Percentiles rank a stretch among this genome's conserved stretches.
Evolutionary conservation across 192 early-diverging fungal genomes (phyloP).

Genomic region (Nowakowskiella sp.): DNA sequence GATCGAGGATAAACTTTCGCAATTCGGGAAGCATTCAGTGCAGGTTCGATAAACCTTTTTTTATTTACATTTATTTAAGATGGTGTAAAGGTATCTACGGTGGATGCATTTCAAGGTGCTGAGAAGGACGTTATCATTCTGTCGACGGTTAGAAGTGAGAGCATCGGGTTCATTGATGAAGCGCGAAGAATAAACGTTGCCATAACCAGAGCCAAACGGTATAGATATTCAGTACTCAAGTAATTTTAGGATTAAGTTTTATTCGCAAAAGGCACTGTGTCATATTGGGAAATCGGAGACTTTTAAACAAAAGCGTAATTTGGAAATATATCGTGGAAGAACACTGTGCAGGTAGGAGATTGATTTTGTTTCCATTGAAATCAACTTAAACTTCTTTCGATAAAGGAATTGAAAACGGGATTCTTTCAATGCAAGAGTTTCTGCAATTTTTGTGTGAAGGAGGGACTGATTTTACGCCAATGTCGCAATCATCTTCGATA

Average conservation of each 20-base stretch:
- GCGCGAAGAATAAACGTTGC: slow-evolving; percentile 65
- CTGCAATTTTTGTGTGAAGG: too few relatives aligned
- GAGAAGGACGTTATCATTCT: slow-evolving; percentile 71
- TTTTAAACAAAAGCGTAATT: slow-evolving; percentile 20
- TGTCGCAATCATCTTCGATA: too few relatives aligned
- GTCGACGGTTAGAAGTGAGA: slow-evolving; percentile 50
- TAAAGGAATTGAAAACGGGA: too few relatives aligned
- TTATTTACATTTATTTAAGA: slow-evolving; percentile 1
- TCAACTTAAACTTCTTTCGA: too few relatives aligned
- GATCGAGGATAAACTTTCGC: slow-evolving; percentile 19
- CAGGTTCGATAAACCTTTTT: slow-evolving; percentile 25
- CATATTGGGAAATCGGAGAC: slow-evolving; percentile 42
- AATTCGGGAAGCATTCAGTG: slow-evolving; percentile 9
- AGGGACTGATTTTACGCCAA: too few relatives aligned
- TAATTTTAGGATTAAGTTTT: not conserved
- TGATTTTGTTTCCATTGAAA: too few relatives aligned
- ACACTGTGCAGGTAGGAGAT: too few relatives aligned
- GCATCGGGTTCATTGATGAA: slow-evolving; percentile 58
- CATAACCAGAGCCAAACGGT: slow-evolving; percentile 63
- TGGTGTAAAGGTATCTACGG: slow-evolving; percentile 46
- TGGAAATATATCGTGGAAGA: slow-evolving; percentile 19
- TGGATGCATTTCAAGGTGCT: slow-evolving; percentile 71
- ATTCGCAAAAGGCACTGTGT: slow-evolving; percentile 42
- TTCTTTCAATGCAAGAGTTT: too few relatives aligned
- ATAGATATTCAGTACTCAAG: not conserved